phyloP scores from a whole-genome alignment of 257 asterid species.

The Nicotiana benthamiana region DNA sequence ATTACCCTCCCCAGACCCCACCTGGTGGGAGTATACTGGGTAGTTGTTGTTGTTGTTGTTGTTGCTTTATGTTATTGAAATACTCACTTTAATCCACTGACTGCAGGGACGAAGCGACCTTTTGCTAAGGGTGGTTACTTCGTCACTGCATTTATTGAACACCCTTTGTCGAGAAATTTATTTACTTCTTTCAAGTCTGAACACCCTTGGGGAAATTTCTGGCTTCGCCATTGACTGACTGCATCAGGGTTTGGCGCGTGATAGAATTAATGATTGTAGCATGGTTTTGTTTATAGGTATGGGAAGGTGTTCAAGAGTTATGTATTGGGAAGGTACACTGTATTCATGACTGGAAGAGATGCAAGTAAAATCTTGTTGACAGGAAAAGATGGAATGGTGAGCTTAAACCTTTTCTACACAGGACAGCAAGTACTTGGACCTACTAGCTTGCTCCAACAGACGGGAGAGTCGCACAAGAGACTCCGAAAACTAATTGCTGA shows the following conservation, averaged over 20 bases:
- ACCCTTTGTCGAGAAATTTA: no score
- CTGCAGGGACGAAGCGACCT: no score
- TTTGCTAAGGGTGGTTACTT: no score
- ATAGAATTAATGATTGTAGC: background rate
- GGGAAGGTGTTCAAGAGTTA: slow-evolving; percentile 86
- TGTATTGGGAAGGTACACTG: slow-evolving; percentile 64
- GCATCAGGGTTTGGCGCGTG: no score
- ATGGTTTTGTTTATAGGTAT: slow-evolving; percentile 29
- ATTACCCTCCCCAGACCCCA: no score
- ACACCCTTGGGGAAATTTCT: no score
- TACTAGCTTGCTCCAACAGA: slow-evolving; percentile 71
- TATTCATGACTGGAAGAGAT: slow-evolving; percentile 75
- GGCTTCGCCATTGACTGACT: background rate
- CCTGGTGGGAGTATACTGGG: no score
- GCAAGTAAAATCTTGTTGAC: slow-evolving; percentile 69
- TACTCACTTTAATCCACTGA: background rate
- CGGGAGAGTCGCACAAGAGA: slow-evolving; percentile 69
- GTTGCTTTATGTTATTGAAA: background rate
- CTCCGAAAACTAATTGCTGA: slow-evolving; percentile 62
- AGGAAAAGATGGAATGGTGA: slow-evolving; percentile 82
- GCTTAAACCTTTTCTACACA: slow-evolving; percentile 69
- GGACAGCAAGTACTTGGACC: slow-evolving; percentile 88
- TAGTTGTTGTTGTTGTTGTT: no score
- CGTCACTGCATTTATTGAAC: no score
- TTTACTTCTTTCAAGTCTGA: no score